phyloP scores from a whole-genome alignment of 208 protist genomes.

The Naegleria gruberi region DNA sequence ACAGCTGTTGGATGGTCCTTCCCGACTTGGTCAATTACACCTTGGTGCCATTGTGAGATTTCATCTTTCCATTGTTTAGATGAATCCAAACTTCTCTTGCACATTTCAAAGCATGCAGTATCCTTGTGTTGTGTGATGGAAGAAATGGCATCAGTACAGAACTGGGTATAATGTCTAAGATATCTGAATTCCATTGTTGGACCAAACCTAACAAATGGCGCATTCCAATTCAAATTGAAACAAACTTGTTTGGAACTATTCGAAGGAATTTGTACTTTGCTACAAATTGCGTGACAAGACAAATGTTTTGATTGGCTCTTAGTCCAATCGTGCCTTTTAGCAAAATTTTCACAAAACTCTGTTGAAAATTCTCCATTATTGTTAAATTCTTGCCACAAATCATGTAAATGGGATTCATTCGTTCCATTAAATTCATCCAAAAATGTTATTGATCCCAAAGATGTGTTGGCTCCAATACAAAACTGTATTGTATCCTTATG shows the following conservation, averaged over 20 bases:
- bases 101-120: not conserved
- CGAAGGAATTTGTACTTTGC: not conserved
- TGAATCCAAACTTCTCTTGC: not conserved
- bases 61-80: too few species aligned
- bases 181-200: not conserved
- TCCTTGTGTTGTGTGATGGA: not conserved
- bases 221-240: not conserved
- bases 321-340: too few species aligned
- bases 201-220: not conserved
- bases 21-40: not conserved
- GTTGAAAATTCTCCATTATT: too few species aligned
- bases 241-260: not conserved
- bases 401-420: too few species aligned
- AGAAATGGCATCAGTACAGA: not conserved
- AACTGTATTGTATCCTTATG: not conserved
- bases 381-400: too few species aligned
- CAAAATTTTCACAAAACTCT: too few species aligned
- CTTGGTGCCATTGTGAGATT: not conserved
- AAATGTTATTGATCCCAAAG: not conserved
- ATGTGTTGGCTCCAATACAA: not conserved
- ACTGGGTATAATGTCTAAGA: not conserved
- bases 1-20: slow-evolving; percentile 30
- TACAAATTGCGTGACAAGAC: not conserved
- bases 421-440: not conserved
- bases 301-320: too few species aligned